Conservation (phyloP, 1,139 yeast species). For the Yamadazyma mexicana region DNA sequence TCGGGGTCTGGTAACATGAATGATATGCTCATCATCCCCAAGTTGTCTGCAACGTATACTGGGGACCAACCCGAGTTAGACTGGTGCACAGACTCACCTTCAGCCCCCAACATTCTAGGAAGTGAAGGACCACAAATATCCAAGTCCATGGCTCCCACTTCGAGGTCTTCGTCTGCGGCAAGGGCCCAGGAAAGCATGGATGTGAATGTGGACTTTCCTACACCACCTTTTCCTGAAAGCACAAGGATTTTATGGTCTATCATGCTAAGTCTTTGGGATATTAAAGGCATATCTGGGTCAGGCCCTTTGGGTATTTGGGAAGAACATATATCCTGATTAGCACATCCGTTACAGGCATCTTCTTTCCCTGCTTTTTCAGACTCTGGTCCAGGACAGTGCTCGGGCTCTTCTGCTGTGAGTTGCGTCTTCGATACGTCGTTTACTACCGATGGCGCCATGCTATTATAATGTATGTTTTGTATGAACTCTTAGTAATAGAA, state of each 20-base stretch:
- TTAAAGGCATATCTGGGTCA: conserved; percentile 88
- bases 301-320: conserved; percentile 86
- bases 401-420: conserved; percentile 69
- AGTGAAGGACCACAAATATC: conserved; percentile 98
- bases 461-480: no score
- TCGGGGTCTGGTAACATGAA: conserved; percentile 94
- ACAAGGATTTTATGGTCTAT: conserved; percentile 85
- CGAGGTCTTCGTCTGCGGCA: conserved; percentile 83
- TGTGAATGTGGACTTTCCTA: conserved; percentile 94
- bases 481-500: not conserved
- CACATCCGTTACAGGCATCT: conserved; percentile 93
- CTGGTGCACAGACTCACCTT: conserved; percentile 82
- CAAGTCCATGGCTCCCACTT: conserved; percentile 94
- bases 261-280: conserved; percentile 62
- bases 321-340: conserved; percentile 87
- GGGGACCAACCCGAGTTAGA: conserved; percentile 97
- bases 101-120: conserved; percentile 93
- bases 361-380: conserved; percentile 91
- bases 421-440: conserved; percentile 20
- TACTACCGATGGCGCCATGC: conserved; percentile 24
- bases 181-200: conserved; percentile 95
- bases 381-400: conserved; percentile 98
- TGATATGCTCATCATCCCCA: conserved; percentile 94
- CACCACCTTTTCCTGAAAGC: conserved; percentile 96
- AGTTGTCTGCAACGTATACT: conserved; percentile 89